Base-by-base conservation (phyloP, 2,329 filamentous ascomycete species). In the Fusarium setosum region DNA sequence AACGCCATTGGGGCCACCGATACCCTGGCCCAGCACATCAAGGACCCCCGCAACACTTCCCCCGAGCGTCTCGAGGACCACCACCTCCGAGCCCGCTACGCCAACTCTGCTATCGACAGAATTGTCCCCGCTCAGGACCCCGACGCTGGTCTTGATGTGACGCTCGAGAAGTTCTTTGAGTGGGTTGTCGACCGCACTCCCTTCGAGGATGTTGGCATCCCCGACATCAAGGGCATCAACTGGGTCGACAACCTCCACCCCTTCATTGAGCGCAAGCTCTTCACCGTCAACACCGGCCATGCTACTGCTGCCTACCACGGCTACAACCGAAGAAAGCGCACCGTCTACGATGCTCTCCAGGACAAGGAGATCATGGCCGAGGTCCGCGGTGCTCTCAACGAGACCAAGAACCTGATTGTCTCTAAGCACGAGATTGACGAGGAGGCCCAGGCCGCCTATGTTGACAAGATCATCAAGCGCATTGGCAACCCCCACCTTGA, bases 211-310 rank as follows among this genome's bases (percentile, higher is more conserved):
- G 82, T 86, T 63, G 78, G 78, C 29, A 76, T 79, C 17, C 94
- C 94, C 6, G 81, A 87, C 17, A 95, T 99, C 74, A 80, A 96
- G 69, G 95, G 94, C 61, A 90, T 98, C 77, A 92, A 97, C 82
- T 97, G 93, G 89, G 96, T 98, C 60, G 89, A 93, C 67, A 86
- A 98, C 81, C 88, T 99, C 26, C 87, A 90, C 76, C 96, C 96
- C 58, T 99, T 95, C 83, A 98, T 99, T 74, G 96, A 99, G 89
- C 94, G 96, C 80, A 99, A 99, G 88, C 90, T 99, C 68, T 99
- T 94, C 86, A 99, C 96, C 20, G 95, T 99, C 86, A 99, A 99
- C 88, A 99, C 96, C 20, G 92, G 94, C 56, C 96, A 99, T 77
- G 96, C 96, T 61, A 97, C 95, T 8, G 94, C 94, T 18, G 95